A percentile compares a stretch with the other conserved stretches of the same genome.
Evolutionary conservation across 2,329 filamentous ascomycete species (phyloP).

Genomic region (Fusarium sp.): DNA sequence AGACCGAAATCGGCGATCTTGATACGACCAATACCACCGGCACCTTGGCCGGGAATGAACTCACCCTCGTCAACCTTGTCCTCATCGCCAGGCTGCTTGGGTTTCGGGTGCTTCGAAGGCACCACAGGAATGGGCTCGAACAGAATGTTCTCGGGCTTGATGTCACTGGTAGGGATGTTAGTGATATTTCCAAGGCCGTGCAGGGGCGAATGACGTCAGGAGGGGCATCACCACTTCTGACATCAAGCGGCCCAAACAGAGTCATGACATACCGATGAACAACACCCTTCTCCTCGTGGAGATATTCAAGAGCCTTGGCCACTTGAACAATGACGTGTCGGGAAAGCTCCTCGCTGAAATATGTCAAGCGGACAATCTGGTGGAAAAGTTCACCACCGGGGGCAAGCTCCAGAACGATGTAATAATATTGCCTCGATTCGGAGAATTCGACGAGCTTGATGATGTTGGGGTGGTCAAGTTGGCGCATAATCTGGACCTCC

Average conservation of each 20-base stretch:
- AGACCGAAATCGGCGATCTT: conserved; percentile 99
- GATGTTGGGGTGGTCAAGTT: conserved; percentile 95
- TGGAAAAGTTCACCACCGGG: conserved; percentile 98
- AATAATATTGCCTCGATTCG: conserved; percentile 95
- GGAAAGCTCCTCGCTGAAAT: conserved; percentile 96
- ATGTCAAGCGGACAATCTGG: conserved; percentile 96
- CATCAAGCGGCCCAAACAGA: not conserved
- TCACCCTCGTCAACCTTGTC: conserved; percentile 98
- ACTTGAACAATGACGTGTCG: conserved; percentile 96
- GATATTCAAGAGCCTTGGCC: conserved; percentile 90
- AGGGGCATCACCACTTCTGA: conserved; percentile 40
- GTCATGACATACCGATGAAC: conserved; percentile 84
- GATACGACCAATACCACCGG: conserved; percentile 92
- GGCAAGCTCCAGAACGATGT: conserved; percentile 94
- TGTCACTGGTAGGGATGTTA: conserved; percentile 73
- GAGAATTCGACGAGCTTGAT: conserved; percentile 93
- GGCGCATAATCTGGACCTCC: conserved; percentile 98
- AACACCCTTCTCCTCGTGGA: conserved; percentile 94
- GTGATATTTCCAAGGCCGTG: conserved; percentile 31
- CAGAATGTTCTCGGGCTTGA: conserved; percentile 97
- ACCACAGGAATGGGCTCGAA: conserved; percentile 89
- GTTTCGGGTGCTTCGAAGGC: conserved; percentile 83
- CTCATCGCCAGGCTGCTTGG: conserved; percentile 88
- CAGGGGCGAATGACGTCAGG: conserved; percentile 46
- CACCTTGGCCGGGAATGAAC: conserved; percentile 82